Evolutionary conservation across 2,329 filamentous ascomycete genomes (phyloP).

Genomic region (Scolecobasidium constrictum): DNA sequence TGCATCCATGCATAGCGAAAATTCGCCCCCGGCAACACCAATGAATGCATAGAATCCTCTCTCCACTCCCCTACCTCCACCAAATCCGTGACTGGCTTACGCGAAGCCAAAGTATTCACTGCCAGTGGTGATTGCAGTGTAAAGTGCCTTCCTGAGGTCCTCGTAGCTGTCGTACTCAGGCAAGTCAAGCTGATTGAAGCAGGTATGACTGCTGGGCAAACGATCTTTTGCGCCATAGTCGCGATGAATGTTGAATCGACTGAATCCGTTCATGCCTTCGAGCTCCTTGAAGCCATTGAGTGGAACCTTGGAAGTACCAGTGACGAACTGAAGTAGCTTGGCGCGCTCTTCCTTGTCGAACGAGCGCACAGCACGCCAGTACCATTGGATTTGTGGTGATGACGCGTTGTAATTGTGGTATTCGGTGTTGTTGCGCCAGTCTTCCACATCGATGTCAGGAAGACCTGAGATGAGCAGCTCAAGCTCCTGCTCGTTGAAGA

Average conservation of each 20-base stretch:
- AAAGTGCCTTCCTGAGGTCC: constrained; percentile 70
- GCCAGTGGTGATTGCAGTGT: constrained; percentile 95
- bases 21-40: not conserved
- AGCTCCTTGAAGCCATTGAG: constrained; percentile 98
- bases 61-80: not conserved
- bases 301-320: constrained; percentile 94
- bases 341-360: constrained; percentile 99
- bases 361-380: constrained; percentile 93
- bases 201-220: constrained; percentile 91
- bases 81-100: constrained; percentile 33
- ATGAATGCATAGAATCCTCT: not conserved
- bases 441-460: constrained; percentile 93
- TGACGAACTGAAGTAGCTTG: constrained; percentile 95
- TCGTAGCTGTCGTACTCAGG: constrained; percentile 98
- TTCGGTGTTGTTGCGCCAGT: constrained; percentile 98
- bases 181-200: constrained; percentile 98
- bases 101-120: constrained; percentile 98
- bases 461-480: constrained; percentile 93
- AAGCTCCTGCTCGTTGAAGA: constrained; percentile 97
- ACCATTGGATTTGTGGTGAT: constrained; percentile 97
- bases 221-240: constrained; percentile 96
- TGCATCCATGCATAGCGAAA: not conserved
- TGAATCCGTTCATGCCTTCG: constrained; percentile 98
- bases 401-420: constrained; percentile 96
- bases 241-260: constrained; percentile 96